Base-by-base conservation (phyloP, 2,329 filamentous ascomycete genomes). In the Diaporthe batatas region DNA sequence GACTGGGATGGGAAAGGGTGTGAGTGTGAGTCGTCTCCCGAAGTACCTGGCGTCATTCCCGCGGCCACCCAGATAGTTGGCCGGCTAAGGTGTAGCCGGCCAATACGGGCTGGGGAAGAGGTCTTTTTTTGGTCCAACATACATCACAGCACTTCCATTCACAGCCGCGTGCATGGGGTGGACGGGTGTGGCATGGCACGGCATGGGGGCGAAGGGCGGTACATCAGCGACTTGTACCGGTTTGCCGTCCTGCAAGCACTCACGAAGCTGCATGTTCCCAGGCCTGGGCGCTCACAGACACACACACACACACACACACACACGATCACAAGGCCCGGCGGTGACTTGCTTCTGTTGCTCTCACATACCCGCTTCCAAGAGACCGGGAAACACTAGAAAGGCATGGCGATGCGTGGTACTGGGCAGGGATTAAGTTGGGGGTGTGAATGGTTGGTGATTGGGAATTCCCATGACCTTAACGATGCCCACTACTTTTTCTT, bases 221-320 rank as follows among this genome's bases (percentile, higher is more conserved):
- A 67, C 62, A 53, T 67, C n/a, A n/a, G 62, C 62, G 62, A 53
- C 25, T 67, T 67, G 62, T 67, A 67, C 62, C 62, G 47, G 47
- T 23, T 12, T 51, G 10, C 29, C 32, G n/a, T 67, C 32, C 44
- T 67, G 62, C 47, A 67, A 29, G 62, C 62, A 67, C 47, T 67
- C 62, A 67, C 62, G 29, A 51, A 57, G n/a, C 62, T 67, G 62
- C 62, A 67, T 39, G 11, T 53, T 53, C 32, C 32, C 62, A 36
- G 47, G 32, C 62, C 62, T 53, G 47, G 32, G 21, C n/a, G 21
- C n/a, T 53, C 44, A 51, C 39, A 36, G 8, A 36, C 34, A 8
- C 34, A 4, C 34, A 42, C 39, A 36, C 34, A 8, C 34, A 4
- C 34, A 42, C 39, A 42, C 39, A 42, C 39, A 14, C 62, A 67